Conservation (phyloP, 352 stramenopile genomes). For the Globisporangium cystogenes region DNA sequence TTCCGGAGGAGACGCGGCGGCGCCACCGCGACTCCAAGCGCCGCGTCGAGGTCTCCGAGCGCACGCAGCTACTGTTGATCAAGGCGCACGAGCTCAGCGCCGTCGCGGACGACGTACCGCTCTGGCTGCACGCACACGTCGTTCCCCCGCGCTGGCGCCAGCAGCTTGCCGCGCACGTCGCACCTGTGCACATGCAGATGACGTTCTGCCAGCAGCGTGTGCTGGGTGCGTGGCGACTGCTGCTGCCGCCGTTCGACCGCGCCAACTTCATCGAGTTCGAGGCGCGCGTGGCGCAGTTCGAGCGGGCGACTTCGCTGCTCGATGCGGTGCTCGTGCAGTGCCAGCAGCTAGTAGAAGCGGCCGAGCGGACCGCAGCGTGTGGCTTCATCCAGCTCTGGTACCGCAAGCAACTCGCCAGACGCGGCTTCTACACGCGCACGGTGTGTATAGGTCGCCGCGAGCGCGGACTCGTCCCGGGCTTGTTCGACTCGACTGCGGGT, state of each 20-base stretch:
- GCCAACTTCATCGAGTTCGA: conserved; percentile 36
- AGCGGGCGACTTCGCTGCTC: conserved; percentile 19
- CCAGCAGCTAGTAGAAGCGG: conserved; percentile 19
- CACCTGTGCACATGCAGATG: conserved; percentile 29
- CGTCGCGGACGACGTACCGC: conserved; percentile 22
- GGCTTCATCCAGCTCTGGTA: conserved; percentile 47
- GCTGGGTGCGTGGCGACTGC: conserved; percentile 24
- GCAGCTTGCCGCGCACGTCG: conserved; percentile 32
- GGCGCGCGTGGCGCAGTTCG: conserved; percentile 26
- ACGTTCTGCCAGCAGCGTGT: conserved; percentile 26
- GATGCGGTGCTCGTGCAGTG: conserved; percentile 24
- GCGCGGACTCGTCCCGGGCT: conserved; percentile 41
- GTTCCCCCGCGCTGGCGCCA: conserved; percentile 34
- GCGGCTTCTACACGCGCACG: conserved; percentile 53
- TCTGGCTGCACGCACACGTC: conserved; percentile 34
- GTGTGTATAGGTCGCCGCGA: conserved; percentile 34
- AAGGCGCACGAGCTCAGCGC: conserved; percentile 30
- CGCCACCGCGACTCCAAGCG: conserved; percentile 34
- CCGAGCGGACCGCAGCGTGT: conserved; percentile 27
- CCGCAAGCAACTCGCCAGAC: conserved; percentile 28
- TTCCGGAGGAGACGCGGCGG: conserved; percentile 17
- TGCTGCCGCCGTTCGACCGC: conserved; percentile 38
- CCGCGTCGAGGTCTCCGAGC: conserved; percentile 26
- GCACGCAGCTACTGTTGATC: conserved; percentile 26
- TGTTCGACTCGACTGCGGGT: conserved; percentile 56